phyloP scores from a whole-genome alignment of 2,329 filamentous ascomycete genomes.

The Hirsutella rhossiliensis region DNA sequence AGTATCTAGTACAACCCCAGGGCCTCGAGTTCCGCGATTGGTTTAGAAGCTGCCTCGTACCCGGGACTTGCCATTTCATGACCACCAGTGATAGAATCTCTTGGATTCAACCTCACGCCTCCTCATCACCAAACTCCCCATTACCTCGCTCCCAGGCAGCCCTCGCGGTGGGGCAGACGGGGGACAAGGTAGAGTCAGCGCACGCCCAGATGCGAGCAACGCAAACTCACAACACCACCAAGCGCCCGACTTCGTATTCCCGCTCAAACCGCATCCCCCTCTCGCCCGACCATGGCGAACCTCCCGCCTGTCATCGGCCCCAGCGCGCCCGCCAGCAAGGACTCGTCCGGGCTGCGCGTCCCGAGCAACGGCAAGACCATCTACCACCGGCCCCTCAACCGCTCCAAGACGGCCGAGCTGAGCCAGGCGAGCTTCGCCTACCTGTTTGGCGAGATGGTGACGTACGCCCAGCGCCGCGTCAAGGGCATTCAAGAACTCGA shows the following conservation, averaged over 20 bases:
- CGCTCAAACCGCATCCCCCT: background rate
- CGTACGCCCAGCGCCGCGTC: conserved; percentile 82
- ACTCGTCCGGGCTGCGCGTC: conserved; percentile 57
- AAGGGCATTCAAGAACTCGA: conserved; percentile 91
- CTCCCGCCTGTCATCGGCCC: conserved; percentile 23
- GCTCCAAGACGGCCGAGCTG: conserved; percentile 75
- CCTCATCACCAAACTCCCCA: no score
- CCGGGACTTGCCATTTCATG: no score
- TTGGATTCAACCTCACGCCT: no score
- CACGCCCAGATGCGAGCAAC: no score
- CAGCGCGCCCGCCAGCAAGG: background rate
- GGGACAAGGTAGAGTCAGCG: no score
- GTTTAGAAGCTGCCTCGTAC: no score
- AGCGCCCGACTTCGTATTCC: background rate
- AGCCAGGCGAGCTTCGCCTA: conserved; percentile 93
- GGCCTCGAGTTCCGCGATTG: no score
- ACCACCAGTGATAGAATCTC: no score
- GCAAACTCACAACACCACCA: background rate
- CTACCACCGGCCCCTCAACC: conserved; percentile 90
- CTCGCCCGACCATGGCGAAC: conserved; percentile 32
- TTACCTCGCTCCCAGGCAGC: no score
- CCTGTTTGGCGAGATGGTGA: conserved; percentile 92
- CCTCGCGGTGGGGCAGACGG: no score
- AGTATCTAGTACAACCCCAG: no score
- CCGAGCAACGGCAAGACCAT: conserved; percentile 94